phyloP scores from a whole-genome alignment of 192 early-diverging fungal genomes.

The Mortierella alpina region DNA sequence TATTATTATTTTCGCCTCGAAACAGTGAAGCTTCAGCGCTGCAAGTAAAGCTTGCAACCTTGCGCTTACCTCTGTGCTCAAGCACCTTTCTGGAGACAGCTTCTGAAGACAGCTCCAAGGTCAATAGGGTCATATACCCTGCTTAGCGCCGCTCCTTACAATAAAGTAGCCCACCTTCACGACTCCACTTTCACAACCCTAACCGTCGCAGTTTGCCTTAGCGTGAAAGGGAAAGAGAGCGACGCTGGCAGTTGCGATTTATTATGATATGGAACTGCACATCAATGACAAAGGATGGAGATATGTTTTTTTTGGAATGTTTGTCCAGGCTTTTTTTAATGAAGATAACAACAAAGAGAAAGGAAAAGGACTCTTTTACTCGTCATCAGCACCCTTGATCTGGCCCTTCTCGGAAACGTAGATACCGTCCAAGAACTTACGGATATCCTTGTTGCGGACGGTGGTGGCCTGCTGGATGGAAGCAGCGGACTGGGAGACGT shows the following conservation, averaged over 20 bases:
- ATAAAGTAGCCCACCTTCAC: too few species aligned
- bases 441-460: constrained; percentile 99
- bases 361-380: constrained; percentile 37
- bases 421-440: constrained; percentile 99
- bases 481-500: constrained; percentile 96
- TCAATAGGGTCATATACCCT: too few species aligned
- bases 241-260: constrained; percentile 22
- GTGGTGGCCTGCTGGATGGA: constrained; percentile 93
- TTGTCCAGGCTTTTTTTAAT: constrained; percentile 27
- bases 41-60: neutral
- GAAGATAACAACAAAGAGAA: constrained; percentile 10
- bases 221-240: neutral
- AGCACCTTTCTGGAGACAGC: too few species aligned
- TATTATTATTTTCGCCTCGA: constrained; percentile 4
- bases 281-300: neutral
- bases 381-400: constrained; percentile 69
- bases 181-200: too few species aligned
- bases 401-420: constrained; percentile 90
- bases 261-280: neutral
- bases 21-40: too few species aligned
- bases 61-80: too few species aligned
- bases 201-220: constrained; percentile 26
- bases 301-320: constrained; percentile 8
- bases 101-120: too few species aligned
- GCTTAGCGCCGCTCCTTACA: too few species aligned